Conservation (phyloP, 805 yeast species). For the Huiozyma naganishii region DNA sequence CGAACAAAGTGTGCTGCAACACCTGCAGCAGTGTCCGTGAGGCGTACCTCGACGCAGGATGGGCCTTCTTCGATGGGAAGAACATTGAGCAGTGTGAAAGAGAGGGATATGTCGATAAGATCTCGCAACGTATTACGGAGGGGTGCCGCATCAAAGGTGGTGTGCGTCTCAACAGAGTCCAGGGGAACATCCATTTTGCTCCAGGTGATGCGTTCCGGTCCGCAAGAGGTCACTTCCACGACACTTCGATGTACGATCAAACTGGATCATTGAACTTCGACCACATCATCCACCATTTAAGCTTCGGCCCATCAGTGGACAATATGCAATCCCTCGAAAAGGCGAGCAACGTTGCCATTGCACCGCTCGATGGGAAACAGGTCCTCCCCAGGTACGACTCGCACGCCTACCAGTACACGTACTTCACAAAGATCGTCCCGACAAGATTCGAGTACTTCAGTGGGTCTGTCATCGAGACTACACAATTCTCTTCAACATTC, state of each 20-base stretch:
- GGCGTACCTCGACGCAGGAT: conserved; percentile 66
- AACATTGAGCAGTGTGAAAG: conserved; percentile 83
- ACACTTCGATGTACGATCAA: conserved; percentile 58
- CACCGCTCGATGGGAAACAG: conserved; percentile 56
- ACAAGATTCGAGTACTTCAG: conserved; percentile 69
- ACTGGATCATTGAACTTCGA: conserved; percentile 59
- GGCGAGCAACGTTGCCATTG: conserved; percentile 27
- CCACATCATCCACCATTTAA: conserved; percentile 69
- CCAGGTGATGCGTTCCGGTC: conserved; percentile 71
- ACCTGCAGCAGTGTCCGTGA: conserved; percentile 68
- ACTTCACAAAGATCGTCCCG: conserved; percentile 82
- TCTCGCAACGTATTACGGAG: conserved; percentile 53
- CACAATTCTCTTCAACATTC: conserved; percentile 79
- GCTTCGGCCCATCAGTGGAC: conserved; percentile 50
- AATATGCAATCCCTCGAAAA: conserved; percentile 4
- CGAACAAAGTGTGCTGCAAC: conserved; percentile 62
- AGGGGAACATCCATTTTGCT: conserved; percentile 90
- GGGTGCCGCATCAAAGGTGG: conserved; percentile 84
- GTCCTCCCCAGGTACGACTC: conserved; percentile 25
- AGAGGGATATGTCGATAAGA: conserved; percentile 67
- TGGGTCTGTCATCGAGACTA: conserved; percentile 48
- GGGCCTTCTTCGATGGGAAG: conserved; percentile 88
- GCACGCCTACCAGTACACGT: conserved; percentile 59
- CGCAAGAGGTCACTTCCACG: conserved; percentile 63
- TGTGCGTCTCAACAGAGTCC: conserved; percentile 70